These are phyloP conservation scores for Pittosporum tobira DNA, from an alignment of 129 eudicot species.

Conservation along the genomic window DNA sequence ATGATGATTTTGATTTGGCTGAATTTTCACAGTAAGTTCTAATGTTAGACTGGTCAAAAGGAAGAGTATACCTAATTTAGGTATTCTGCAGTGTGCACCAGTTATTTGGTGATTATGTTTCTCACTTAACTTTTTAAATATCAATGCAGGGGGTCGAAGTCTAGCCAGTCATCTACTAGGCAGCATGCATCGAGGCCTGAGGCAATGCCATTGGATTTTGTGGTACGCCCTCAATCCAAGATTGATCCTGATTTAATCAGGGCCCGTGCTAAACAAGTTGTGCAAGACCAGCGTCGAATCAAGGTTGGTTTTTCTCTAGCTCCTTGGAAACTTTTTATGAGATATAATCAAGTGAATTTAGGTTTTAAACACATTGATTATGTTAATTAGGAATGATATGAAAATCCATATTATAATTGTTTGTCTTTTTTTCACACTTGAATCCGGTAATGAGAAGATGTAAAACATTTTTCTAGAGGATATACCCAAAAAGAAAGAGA, in stretches of 20 bases:
- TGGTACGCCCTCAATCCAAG: slow-evolving; percentile 91
- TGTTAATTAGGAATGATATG: not conserved
- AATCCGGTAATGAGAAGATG: too few relatives aligned
- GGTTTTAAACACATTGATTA: not conserved
- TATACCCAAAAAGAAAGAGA: too few relatives aligned
- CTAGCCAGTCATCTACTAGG: slow-evolving; percentile 68
- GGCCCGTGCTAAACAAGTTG: slow-evolving; percentile 70
- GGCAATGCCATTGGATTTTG: slow-evolving; percentile 85
- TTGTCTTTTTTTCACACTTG: not conserved
- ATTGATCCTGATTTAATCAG: slow-evolving; percentile 89
- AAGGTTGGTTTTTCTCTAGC: slow-evolving; percentile 37
- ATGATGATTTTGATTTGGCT: slow-evolving; percentile 81
- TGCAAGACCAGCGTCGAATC: slow-evolving; percentile 72
- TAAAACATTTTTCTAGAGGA: not conserved
- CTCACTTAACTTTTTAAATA: slow-evolving; percentile 7
- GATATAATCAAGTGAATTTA: not conserved
- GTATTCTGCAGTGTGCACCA: not conserved
- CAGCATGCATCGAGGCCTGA: slow-evolving; percentile 82
- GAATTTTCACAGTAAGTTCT: slow-evolving; percentile 71
- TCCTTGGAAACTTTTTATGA: not conserved
- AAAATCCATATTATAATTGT: not conserved
- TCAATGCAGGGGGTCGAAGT: slow-evolving; percentile 51
- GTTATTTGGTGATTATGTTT: not conserved
- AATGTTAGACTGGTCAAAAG: not conserved
- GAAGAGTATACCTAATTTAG: not conserved